A percentile compares a stretch with the other conserved stretches of the same genome.
These are phyloP conservation scores for Gryganskiella cystojenkinii DNA, from an alignment of 192 early-diverging fungal species.

Conservation along the genomic window DNA sequence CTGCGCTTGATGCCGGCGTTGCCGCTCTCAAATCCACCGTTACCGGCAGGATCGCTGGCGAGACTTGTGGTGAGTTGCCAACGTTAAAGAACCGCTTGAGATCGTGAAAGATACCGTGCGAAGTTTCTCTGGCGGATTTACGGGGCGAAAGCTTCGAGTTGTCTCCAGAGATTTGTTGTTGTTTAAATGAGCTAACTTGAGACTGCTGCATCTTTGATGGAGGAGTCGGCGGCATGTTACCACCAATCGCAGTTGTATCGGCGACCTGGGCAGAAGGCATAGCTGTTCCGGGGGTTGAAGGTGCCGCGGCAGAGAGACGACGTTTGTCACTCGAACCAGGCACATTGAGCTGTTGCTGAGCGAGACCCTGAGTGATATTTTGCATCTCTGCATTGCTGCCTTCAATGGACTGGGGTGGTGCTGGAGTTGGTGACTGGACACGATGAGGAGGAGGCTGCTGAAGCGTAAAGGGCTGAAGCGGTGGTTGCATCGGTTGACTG, in stretches of 20 bases:
- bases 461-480: slow-evolving; percentile 4
- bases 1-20: no score
- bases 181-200: neutral
- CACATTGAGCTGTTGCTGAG: no score
- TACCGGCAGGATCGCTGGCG: neutral
- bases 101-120: slow-evolving; percentile 58
- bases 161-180: slow-evolving; percentile 15
- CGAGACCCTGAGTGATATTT: neutral
- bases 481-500: neutral
- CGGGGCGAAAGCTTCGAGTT: neutral
- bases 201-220: slow-evolving; percentile 13
- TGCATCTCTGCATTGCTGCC: no score
- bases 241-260: slow-evolving; percentile 9
- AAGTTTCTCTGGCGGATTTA: slow-evolving; percentile 25
- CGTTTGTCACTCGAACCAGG: no score
- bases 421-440: neutral
- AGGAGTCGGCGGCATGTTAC: neutral
- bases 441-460: slow-evolving; percentile 20
- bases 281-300: slow-evolving; percentile 14
- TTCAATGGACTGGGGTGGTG: neutral
- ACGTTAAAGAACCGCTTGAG: slow-evolving; percentile 63
- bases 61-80: slow-evolving; percentile 17
- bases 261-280: neutral
- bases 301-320: slow-evolving; percentile 4
- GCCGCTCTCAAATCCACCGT: neutral